Base-by-base conservation (phyloP, 1,284 basidiomycete species). In the Melampsora larici-populina region DNA sequence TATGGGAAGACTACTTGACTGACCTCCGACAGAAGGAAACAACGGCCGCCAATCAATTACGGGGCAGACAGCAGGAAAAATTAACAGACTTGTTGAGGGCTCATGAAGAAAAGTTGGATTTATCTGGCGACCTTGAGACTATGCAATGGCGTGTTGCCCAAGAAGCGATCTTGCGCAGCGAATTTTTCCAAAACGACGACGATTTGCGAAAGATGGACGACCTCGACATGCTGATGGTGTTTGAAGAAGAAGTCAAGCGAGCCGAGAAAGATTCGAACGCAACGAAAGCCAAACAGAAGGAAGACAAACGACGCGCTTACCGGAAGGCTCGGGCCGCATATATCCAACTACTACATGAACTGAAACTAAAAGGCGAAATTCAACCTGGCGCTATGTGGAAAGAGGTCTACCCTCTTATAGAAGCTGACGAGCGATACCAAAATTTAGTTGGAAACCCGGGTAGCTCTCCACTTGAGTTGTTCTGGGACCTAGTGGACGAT, bases 401-500 rank as follows among this genome's bases (percentile, higher is more conserved):
- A 83, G 87, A 91, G 48, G 88, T 94, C 31, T 93, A 93, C 80
- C 90, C 91, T 0, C 83, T 86, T 29, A 89, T 99, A 85, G 87
- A 87, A 31, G 86, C 89, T 43, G 93, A 97, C 81, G 86, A 88
- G 63, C 89, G 93, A n/a, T 97, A 97, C 85, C 86, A 90, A 43
- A 87, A 88, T 78, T 88, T 97, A 83, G 89, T 97, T 7, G 95
- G 94, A 1, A 91, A 92, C 82, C 91, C 93, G 4, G 97, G 97
- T 18, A 96, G 93, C 1, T 93, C 91, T 79, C 94, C 96, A 0
- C 87, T 99, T 58, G 96, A 99, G 80, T 87, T 99, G 13, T 99
- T 97, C 85, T 97, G 93, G 92, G 96, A 99, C 83, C 84, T 88
- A 5, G 90, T 97, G 58, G 96, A 99, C 84, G 87, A 87, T 55